phyloP scores from a whole-genome alignment of 1,284 basidiomycete species.

The Termitomyces sp. region DNA sequence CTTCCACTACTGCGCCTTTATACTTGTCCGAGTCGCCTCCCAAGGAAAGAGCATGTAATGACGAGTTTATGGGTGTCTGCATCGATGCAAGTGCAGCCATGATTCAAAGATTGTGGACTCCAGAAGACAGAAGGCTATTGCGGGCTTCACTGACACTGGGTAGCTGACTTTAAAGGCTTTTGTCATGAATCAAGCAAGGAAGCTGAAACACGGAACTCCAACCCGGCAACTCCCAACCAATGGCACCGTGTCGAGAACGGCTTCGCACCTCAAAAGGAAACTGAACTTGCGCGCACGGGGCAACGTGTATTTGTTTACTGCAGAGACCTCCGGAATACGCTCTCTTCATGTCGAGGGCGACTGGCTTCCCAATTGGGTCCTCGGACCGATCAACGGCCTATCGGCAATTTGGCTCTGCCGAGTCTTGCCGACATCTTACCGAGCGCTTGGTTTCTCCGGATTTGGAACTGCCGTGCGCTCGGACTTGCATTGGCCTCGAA shows the following conservation, averaged over 20 bases:
- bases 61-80: constrained; percentile 7
- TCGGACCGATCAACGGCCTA: background rate
- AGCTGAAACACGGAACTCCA: background rate
- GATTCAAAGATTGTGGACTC: background rate
- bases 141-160: background rate
- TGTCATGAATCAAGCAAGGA: background rate
- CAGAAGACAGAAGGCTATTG: background rate
- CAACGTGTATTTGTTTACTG: background rate
- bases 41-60: constrained; percentile 4
- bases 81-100: constrained; percentile 14
- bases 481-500: background rate
- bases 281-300: background rate
- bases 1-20: constrained; percentile 79
- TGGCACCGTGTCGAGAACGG: background rate
- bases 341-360: background rate
- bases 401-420: background rate
- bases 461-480: background rate
- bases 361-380: background rate
- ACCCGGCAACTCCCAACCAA: background rate
- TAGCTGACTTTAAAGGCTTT: background rate
- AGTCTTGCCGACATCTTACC: background rate
- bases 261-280: background rate
- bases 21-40: constrained; percentile 33
- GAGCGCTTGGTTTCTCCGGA: background rate
- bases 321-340: background rate